Percentiles rank a stretch among this genome's conserved stretches.
phyloP scores from a whole-genome alignment of 495 filamentous ascomycete species.

The Penicillium egyptiacum region DNA sequence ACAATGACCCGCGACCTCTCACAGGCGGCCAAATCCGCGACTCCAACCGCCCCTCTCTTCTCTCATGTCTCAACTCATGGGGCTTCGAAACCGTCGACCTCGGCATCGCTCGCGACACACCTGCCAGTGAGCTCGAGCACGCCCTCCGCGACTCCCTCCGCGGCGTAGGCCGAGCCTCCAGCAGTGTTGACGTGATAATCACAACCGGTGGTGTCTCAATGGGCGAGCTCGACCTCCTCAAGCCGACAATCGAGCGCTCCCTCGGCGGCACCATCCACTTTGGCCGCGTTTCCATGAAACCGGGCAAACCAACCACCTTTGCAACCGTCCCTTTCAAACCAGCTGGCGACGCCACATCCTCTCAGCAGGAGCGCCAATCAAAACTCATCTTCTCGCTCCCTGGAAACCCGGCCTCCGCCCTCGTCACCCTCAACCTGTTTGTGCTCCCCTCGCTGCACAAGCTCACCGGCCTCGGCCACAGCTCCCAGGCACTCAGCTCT shows the following conservation, averaged over 20 bases:
- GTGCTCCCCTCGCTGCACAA: slow-evolving; percentile 85
- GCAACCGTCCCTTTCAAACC: slow-evolving; percentile 73
- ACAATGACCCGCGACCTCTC: slow-evolving; percentile 62
- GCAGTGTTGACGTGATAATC: slow-evolving; percentile 73
- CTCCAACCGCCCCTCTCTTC: slow-evolving; percentile 82
- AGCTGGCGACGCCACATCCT: slow-evolving; percentile 12
- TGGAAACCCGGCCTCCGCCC: slow-evolving; percentile 88
- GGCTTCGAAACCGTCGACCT: slow-evolving; percentile 81
- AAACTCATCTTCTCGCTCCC: slow-evolving; percentile 89
- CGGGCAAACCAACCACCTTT: slow-evolving; percentile 95
- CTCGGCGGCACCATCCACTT: slow-evolving; percentile 96
- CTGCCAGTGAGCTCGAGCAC: slow-evolving; percentile 70
- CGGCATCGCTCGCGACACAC: slow-evolving; percentile 79
- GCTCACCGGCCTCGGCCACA: slow-evolving; percentile 47
- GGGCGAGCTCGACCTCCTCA: slow-evolving; percentile 96
- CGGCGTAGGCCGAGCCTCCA: slow-evolving; percentile 35
- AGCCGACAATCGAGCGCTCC: slow-evolving; percentile 90
- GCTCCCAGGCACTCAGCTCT: slow-evolving; percentile 24
- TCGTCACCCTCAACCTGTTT: slow-evolving; percentile 93
- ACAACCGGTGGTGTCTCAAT: slow-evolving; percentile 96
- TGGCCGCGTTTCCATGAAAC: slow-evolving; percentile 95
- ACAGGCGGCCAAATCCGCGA: slow-evolving; percentile 85
- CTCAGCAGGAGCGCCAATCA: slow-evolving; percentile 54
- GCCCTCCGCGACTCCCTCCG: slow-evolving; percentile 71
- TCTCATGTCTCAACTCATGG: slow-evolving; percentile 72